Conservation (phyloP, 495 filamentous ascomycete genomes). For the Talaromyces borbonicus region DNA sequence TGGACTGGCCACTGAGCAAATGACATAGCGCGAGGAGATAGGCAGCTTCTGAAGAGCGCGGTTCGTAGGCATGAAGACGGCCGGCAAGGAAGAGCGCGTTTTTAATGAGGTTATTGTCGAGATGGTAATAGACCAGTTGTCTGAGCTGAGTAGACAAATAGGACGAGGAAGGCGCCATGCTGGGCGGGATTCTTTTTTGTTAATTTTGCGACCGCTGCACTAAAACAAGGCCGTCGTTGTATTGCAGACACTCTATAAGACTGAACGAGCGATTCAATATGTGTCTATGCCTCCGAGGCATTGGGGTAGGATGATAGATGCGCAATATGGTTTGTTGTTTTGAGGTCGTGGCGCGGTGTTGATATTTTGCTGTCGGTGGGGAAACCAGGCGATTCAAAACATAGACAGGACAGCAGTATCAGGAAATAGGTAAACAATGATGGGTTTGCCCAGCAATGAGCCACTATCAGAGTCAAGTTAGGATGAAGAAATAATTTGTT, state of each 20-base stretch:
- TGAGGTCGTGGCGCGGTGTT: background rate
- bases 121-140: slow-evolving; percentile 81
- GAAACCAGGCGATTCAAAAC: background rate
- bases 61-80: slow-evolving; percentile 73
- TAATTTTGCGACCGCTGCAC: too few relatives aligned
- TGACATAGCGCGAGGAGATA: slow-evolving; percentile 81
- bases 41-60: slow-evolving; percentile 62
- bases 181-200: too few relatives aligned
- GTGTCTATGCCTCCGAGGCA: background rate
- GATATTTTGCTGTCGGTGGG: background rate
- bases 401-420: background rate
- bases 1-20: slow-evolving; percentile 67
- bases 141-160: slow-evolving; percentile 66
- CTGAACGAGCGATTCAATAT: background rate
- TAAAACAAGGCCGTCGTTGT: too few relatives aligned
- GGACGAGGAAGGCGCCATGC: slow-evolving; percentile 61
- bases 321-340: background rate
- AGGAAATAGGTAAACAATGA: too few relatives aligned
- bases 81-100: slow-evolving; percentile 91
- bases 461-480: too few relatives aligned
- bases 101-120: slow-evolving; percentile 78
- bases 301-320: background rate
- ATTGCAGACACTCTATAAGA: too few relatives aligned
- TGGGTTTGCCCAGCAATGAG: too few relatives aligned
- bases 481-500: background rate